These are phyloP conservation scores for Aspergillus sp. DNA, from an alignment of 2,329 filamentous ascomycete species.

Conservation along the genomic window DNA sequence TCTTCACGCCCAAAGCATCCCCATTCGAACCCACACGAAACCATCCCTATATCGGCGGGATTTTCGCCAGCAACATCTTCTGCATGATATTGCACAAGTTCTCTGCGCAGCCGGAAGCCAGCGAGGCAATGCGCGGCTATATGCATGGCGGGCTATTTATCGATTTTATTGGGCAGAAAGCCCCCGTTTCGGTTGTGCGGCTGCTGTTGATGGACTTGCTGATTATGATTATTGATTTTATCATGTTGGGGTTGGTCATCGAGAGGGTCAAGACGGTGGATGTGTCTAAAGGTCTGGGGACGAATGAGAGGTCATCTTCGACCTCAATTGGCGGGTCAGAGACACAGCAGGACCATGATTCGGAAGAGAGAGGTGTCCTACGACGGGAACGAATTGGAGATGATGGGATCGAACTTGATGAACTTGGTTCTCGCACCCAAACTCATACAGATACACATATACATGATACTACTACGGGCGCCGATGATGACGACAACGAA, in stretches of 20 bases:
- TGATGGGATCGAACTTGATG: slow-evolving; percentile 36
- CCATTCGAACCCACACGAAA: slow-evolving; percentile 44
- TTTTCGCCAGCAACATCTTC: slow-evolving; percentile 47
- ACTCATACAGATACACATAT: slow-evolving; percentile 3
- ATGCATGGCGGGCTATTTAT: slow-evolving; percentile 56
- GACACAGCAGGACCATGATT: slow-evolving; percentile 47
- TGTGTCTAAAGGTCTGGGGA: slow-evolving; percentile 4
- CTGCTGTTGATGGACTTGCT: slow-evolving; percentile 48
- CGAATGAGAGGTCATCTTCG: background rate
- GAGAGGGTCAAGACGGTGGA: slow-evolving; percentile 43
- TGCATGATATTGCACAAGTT: slow-evolving; percentile 52
- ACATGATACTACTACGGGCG: slow-evolving; percentile 11
- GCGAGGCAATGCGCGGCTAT: slow-evolving; percentile 46
- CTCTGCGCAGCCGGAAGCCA: slow-evolving; percentile 43
- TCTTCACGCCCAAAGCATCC: slow-evolving; percentile 52
- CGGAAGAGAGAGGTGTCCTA: slow-evolving; percentile 51
- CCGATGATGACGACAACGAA: slow-evolving; percentile 7
- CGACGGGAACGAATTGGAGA: slow-evolving; percentile 22
- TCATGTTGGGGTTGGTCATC: slow-evolving; percentile 48
- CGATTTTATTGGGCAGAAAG: slow-evolving; percentile 56
- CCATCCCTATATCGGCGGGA: slow-evolving; percentile 47
- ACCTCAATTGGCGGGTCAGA: slow-evolving; percentile 10
- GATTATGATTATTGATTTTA: slow-evolving; percentile 47
- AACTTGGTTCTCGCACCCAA: slow-evolving; percentile 10
- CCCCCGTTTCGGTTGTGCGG: slow-evolving; percentile 46